Evolutionary conservation across 257 asterid genomes (phyloP), one percentile per base, ranked within the genome.

Genomic region (Misopates orontium): DNA sequence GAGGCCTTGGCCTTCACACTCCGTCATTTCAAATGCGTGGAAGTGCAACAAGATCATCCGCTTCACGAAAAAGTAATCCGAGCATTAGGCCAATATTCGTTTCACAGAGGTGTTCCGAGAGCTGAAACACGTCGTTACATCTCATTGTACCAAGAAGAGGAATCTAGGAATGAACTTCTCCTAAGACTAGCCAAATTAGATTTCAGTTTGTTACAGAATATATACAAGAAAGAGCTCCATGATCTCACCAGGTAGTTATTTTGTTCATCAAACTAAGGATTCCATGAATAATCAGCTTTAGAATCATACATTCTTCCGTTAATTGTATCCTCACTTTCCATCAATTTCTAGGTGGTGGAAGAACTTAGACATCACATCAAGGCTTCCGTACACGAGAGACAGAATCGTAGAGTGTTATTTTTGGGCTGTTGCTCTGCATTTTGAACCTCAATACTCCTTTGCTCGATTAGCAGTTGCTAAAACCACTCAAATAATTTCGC

Each of bases 151-250:
- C 57, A 45, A 62, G 24, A 62, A 11, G 44, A 45, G 11, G 58
- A 62, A 4, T 20, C 23, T 0, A 10, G 47, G 10, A 25, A 62
- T 31, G 24, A 47, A 10, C 4, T 23, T 10, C 58, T 62, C 47
- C 24, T 62, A 17, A 62, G 16, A 17, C 22, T 56, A 22, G 42
- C 62, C 22, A 28, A 25, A 28, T 15, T 56, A 28, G 62, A 56
- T 28, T 62, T 45, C 28, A 48, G 24, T 48, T 62, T n/a, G 24
- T 31, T 62, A 32, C 68, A 62, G 57, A 62, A 45, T n/a, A 6
- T 47, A 45, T 32, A 62, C 68, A 62, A 48, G 57, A 47, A 62
- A 24, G 68, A 62, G 28, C 57, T 62, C 2, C n/a, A 13, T n/a
- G 68, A 62, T 0, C 18, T 25, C 24, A 17, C 56, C 13, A 45